These are phyloP conservation scores for Nectriaceae sp. DNA, from an alignment of 2,329 filamentous ascomycete species.

Conservation along the genomic window DNA sequence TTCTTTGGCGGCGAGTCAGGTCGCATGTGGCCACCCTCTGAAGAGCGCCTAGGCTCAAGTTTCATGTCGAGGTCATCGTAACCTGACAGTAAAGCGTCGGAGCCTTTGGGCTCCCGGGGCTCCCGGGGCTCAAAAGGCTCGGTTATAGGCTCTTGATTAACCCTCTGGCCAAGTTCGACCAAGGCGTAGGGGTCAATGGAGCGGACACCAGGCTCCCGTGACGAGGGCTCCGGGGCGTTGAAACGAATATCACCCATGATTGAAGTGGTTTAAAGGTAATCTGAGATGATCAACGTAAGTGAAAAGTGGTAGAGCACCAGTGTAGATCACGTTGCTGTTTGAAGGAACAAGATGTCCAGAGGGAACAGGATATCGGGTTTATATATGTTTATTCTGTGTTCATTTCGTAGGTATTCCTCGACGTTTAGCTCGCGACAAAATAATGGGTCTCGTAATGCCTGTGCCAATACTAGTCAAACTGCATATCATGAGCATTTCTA, in stretches of 20 bases:
- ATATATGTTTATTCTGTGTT: too few relatives aligned
- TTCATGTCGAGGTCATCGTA: constrained; percentile 38
- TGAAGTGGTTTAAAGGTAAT: not conserved
- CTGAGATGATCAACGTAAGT: not conserved
- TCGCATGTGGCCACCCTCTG: constrained; percentile 9
- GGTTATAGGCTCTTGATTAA: constrained; percentile 25
- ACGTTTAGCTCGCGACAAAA: too few relatives aligned
- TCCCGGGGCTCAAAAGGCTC: too few relatives aligned
- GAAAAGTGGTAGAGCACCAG: too few relatives aligned
- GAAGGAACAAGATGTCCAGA: too few relatives aligned
- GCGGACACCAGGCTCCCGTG: not conserved
- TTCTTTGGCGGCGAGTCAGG: constrained; percentile 42
- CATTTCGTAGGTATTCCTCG: too few relatives aligned
- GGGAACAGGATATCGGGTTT: too few relatives aligned
- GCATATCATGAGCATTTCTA: too few relatives aligned
- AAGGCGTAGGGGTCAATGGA: constrained; percentile 39
- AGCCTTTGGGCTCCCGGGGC: constrained; percentile 18
- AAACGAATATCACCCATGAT: not conserved
- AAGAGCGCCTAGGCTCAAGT: constrained; percentile 11
- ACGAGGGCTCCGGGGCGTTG: not conserved
- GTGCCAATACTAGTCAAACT: too few relatives aligned
- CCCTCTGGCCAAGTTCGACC: constrained; percentile 38
- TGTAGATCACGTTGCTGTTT: too few relatives aligned
- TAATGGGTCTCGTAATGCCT: too few relatives aligned
- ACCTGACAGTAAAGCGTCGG: constrained; percentile 30